A percentile compares a stretch with the other conserved stretches of the same genome.
Conservation (phyloP, 1,284 basidiomycete genomes). For the Cryptococcus sp. region DNA sequence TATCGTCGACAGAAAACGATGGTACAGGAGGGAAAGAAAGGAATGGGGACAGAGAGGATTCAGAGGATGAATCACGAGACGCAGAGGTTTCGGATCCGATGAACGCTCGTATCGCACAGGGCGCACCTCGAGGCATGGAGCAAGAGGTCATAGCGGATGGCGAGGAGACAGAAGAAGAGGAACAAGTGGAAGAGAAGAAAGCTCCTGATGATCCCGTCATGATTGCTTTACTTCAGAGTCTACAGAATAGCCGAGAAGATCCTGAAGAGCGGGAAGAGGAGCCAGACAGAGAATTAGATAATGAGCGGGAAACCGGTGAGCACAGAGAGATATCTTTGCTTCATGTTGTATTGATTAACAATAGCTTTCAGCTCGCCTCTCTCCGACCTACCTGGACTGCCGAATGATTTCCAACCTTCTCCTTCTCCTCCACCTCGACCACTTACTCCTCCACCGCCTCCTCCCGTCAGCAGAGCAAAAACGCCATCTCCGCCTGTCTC, state of each 20-base stretch:
- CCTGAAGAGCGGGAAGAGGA: slow-evolving; percentile 3
- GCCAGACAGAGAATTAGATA: neutral
- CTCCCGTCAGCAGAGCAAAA: neutral
- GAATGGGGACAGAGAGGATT: too few species aligned
- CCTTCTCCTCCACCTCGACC: neutral
- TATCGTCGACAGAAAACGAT: too few species aligned
- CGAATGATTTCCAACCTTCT: slow-evolving; percentile 6
- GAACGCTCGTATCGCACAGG: too few species aligned
- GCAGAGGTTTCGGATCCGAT: too few species aligned
- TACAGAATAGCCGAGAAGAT: neutral
- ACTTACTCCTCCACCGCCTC: neutral
- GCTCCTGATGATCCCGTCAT: neutral
- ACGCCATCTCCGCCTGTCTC: neutral
- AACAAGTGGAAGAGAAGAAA: slow-evolving; percentile 11
- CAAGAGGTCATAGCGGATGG: too few species aligned
- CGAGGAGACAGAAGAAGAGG: neutral
- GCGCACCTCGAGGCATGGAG: too few species aligned
- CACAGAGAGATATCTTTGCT: too few species aligned
- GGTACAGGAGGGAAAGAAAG: too few species aligned
- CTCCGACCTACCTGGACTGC: slow-evolving; percentile 21
- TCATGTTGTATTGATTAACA: too few species aligned
- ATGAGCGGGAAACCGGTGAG: too few species aligned
- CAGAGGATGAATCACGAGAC: too few species aligned
- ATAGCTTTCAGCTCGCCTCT: slow-evolving; percentile 20
- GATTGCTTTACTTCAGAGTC: slow-evolving; percentile 2